Percentiles rank a stretch among this genome's conserved stretches.
Evolutionary conservation across 2,329 filamentous ascomycete genomes (phyloP).

Genomic region (Aureobasidium subglaciale): DNA sequence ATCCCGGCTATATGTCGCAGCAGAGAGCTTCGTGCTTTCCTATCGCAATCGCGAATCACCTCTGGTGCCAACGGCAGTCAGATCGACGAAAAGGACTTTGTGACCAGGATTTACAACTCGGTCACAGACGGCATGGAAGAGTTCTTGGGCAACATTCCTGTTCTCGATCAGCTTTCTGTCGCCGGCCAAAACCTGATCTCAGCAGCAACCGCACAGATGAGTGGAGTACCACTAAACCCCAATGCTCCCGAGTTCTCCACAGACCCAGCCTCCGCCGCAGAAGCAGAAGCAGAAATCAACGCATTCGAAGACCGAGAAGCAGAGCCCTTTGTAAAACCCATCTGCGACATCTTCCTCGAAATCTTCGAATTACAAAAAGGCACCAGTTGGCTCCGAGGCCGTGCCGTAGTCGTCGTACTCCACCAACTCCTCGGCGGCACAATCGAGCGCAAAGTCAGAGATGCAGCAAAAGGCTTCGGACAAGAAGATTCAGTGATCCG

Average conservation of each 20-base stretch:
- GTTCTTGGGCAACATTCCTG: slow-evolving; percentile 90
- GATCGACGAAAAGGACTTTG: slow-evolving; percentile 68
- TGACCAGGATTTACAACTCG: slow-evolving; percentile 90
- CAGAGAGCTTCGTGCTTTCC: slow-evolving; percentile 81
- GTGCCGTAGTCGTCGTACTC: slow-evolving; percentile 90
- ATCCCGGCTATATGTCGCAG: slow-evolving; percentile 92
- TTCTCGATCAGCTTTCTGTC: slow-evolving; percentile 86
- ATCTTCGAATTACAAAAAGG: slow-evolving; percentile 89
- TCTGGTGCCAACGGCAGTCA: slow-evolving; percentile 55
- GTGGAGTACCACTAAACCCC: slow-evolving; percentile 37
- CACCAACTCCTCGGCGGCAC: slow-evolving; percentile 94
- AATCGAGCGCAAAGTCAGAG: slow-evolving; percentile 89
- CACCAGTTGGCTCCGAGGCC: slow-evolving; percentile 93
- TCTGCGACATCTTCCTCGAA: slow-evolving; percentile 95
- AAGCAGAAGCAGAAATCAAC: slow-evolving; percentile 88
- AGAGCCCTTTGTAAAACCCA: slow-evolving; percentile 95
- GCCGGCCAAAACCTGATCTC: slow-evolving; percentile 88
- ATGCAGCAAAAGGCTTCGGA: slow-evolving; percentile 65
- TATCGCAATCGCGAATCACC: slow-evolving; percentile 77
- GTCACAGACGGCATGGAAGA: slow-evolving; percentile 98
- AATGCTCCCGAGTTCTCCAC: slow-evolving; percentile 26
- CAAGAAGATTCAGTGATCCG: slow-evolving; percentile 72
- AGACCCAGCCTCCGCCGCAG: slow-evolving; percentile 44
- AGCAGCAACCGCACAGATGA: slow-evolving; percentile 53
- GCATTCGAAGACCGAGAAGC: slow-evolving; percentile 86